phyloP scores from a whole-genome alignment of 2,329 filamentous ascomycete species.

The Fusarium albidum region DNA sequence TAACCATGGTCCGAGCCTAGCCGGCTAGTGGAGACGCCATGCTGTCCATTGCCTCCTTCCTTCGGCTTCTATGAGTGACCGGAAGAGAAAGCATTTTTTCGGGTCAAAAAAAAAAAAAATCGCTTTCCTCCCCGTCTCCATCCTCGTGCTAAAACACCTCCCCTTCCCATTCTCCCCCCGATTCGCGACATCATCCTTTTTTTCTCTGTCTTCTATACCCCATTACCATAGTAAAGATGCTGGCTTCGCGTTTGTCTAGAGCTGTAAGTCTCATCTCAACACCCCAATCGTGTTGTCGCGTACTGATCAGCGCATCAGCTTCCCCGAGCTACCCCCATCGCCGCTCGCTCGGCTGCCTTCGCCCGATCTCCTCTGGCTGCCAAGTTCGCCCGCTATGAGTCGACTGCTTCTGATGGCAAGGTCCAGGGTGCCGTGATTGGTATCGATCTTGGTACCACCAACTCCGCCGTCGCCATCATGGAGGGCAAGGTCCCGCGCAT shows the following conservation, averaged over 20 bases:
- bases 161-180: slow-evolving; percentile 44
- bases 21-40: slow-evolving; percentile 38
- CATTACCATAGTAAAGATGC: slow-evolving; percentile 64
- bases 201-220: slow-evolving; percentile 48
- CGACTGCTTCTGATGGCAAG: slow-evolving; percentile 69
- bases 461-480: slow-evolving; percentile 97
- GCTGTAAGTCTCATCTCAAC: slow-evolving; percentile 67
- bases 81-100: slow-evolving; percentile 44
- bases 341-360: slow-evolving; percentile 72
- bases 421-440: slow-evolving; percentile 96
- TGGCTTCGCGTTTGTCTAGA: slow-evolving; percentile 76
- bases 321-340: slow-evolving; percentile 76
- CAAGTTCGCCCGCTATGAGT: slow-evolving; percentile 81
- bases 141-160: slow-evolving; percentile 39
- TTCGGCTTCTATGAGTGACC: slow-evolving; percentile 52
- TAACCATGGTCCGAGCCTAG: slow-evolving; percentile 44
- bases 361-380: slow-evolving; percentile 75
- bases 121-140: slow-evolving; percentile 40
- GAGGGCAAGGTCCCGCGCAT: slow-evolving; percentile 95
- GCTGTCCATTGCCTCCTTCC: slow-evolving; percentile 51
- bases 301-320: slow-evolving; percentile 60
- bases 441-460: slow-evolving; percentile 98
- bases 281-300: slow-evolving; percentile 7
- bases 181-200: slow-evolving; percentile 44
- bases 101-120: slow-evolving; percentile 53